Evolutionary conservation across 768 basidiomycete species (phyloP).

Genomic region (Boletellus emodensis): DNA sequence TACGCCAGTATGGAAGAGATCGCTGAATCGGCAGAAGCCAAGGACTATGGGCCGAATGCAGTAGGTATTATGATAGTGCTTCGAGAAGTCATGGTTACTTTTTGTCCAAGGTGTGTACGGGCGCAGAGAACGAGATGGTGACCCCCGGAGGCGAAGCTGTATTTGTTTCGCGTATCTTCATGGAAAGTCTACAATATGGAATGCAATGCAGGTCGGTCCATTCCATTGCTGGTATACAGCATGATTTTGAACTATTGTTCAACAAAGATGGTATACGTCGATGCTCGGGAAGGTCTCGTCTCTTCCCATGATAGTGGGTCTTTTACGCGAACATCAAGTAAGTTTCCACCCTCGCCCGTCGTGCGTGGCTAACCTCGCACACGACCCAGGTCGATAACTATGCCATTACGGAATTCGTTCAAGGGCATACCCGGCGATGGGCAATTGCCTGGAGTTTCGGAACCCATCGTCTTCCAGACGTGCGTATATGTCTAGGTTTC

Average conservation of each 20-base stretch:
- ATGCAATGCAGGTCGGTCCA: slow-evolving; percentile 52
- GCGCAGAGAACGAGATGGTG: slow-evolving; percentile 84
- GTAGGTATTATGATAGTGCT: slow-evolving; percentile 39
- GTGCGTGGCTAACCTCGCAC: not conserved
- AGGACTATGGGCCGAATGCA: slow-evolving; percentile 64
- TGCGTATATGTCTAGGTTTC: slow-evolving; percentile 35
- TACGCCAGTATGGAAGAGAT: slow-evolving; percentile 77
- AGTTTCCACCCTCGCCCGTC: slow-evolving; percentile 5
- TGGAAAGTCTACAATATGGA: slow-evolving; percentile 57
- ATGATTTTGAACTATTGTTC: not conserved
- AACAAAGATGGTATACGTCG: slow-evolving; percentile 78
- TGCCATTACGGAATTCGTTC: slow-evolving; percentile 75
- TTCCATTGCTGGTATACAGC: not conserved
- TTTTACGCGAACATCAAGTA: slow-evolving; percentile 47
- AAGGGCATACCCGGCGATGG: slow-evolving; percentile 91
- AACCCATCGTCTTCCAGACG: slow-evolving; percentile 68
- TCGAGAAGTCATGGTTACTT: not conserved
- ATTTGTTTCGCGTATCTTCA: slow-evolving; percentile 76
- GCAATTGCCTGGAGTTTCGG: slow-evolving; percentile 83
- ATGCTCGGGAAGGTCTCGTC: slow-evolving; percentile 88
- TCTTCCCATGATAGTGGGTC: slow-evolving; percentile 53
- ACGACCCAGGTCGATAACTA: slow-evolving; percentile 74
- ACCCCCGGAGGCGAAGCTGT: slow-evolving; percentile 78
- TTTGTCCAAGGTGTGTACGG: slow-evolving; percentile 69
- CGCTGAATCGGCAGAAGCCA: slow-evolving; percentile 49